Evolutionary conservation across 345 rosid genomes (phyloP).

Genomic region (Citrus hindsii): DNA sequence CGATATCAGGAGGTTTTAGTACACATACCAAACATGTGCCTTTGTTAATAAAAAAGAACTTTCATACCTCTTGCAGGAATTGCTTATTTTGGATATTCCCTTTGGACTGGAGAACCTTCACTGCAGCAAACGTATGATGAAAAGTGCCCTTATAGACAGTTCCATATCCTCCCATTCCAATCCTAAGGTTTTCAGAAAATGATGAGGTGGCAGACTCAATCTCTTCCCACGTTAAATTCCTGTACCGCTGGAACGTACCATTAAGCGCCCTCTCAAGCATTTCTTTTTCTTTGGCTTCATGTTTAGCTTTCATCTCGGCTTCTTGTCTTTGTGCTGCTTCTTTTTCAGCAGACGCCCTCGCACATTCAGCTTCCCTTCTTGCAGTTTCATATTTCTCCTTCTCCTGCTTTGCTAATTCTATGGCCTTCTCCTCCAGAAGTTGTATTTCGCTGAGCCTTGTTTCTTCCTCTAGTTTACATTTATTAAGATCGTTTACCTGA

Average conservation of each 20-base stretch:
- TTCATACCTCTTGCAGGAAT: conserved; percentile 73
- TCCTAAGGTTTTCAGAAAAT: conserved; percentile 61
- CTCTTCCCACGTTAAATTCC: conserved; percentile 74
- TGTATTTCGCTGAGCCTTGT: conserved; percentile 48
- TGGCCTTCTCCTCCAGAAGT: conserved; percentile 50
- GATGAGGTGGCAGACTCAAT: conserved; percentile 75
- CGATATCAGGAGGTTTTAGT: background rate
- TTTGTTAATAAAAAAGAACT: background rate
- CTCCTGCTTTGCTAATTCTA: conserved; percentile 54
- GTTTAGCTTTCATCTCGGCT: conserved; percentile 57
- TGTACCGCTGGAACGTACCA: conserved; percentile 47
- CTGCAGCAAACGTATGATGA: conserved; percentile 74
- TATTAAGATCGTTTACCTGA: conserved; percentile 49
- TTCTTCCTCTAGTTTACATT: conserved; percentile 51
- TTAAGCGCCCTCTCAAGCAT: conserved; percentile 58
- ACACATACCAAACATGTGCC: background rate
- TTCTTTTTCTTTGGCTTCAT: conserved; percentile 62
- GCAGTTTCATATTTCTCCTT: conserved; percentile 59
- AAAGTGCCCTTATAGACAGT: conserved; percentile 66
- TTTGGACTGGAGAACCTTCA: conserved; percentile 74
- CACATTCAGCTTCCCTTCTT: conserved; percentile 43
- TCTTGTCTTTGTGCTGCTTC: conserved; percentile 54
- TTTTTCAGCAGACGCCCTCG: conserved; percentile 39
- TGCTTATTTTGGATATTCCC: conserved; percentile 56
- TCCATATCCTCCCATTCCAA: conserved; percentile 87